Base-by-base conservation (phyloP, 164 flowering plant species). In the Macadamia integrifolia region DNA sequence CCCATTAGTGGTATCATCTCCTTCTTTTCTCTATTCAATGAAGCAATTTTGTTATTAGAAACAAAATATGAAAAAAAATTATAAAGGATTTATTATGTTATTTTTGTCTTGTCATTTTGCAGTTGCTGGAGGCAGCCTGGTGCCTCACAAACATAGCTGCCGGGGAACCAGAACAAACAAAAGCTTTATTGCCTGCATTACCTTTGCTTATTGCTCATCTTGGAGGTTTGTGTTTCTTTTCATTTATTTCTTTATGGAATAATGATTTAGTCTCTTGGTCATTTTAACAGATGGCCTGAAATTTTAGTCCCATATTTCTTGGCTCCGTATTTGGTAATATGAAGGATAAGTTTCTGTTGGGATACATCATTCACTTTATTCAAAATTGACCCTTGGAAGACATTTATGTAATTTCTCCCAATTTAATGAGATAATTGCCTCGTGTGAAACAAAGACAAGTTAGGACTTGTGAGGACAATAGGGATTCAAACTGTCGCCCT, bases 81-180 rank as follows among this genome's bases (percentile, higher is more conserved):
- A 5, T 66, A 17, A 52, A 49, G 57, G 40, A n/a, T 30, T 15
- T 9, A 15, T 6, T 1, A 7, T 8, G 13, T 6, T 31, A 11
- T 43, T 61, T 46, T 60, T 23, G 23, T 23, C 23, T 23, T 56
- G 42, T 46, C 50, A 18, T 73, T 23, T 60, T 74, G 71, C 83
- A 94, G 99, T 87, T 94, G 80, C 96, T 89, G 72, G 98, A 94
- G 85, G 91, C 98, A 53, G 92, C 98, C 70, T 94, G 99, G 99
- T 92, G 96, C 76, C 83, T 94, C 49, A 94, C 99, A 74, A 94
- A 92, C 75, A 88, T 94, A 70, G 99, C 98, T 1, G 98, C 99
- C 9, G 99, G 99, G 66, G 83, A 85, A 62, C 91, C 90, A 56
- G 97, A 89, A 55, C 96, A 94, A 74, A 94, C 99, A 62, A 88